Percentiles rank a stretch among this genome's conserved stretches.
Evolutionary conservation across 768 basidiomycete genomes (phyloP).

Genomic region (Sistotremastrum niveocremeum): DNA sequence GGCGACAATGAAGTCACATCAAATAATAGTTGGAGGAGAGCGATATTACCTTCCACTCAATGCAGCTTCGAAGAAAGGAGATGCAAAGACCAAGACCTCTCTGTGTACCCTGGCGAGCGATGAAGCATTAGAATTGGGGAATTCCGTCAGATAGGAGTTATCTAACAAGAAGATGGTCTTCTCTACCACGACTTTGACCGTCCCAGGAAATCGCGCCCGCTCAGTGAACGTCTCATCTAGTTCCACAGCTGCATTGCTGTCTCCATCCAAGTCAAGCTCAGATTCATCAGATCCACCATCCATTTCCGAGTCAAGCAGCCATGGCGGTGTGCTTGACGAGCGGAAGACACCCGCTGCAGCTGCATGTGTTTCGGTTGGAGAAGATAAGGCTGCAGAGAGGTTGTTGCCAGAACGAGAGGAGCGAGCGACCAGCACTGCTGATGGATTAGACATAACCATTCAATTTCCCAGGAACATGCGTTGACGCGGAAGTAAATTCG

Average conservation of each 20-base stretch:
- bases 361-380: conserved; percentile 79
- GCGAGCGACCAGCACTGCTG: conserved; percentile 80
- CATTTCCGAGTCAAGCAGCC: conserved; percentile 56
- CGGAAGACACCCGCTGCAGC: conserved; percentile 77
- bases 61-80: conserved; percentile 90
- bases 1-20: not conserved
- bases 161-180: conserved; percentile 82
- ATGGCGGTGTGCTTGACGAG: conserved; percentile 65
- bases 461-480: too few species aligned
- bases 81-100: conserved; percentile 82
- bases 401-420: conserved; percentile 67
- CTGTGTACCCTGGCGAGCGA: conserved; percentile 61
- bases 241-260: conserved; percentile 55
- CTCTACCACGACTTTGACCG: conserved; percentile 84
- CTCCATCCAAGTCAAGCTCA: conserved; percentile 43
- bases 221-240: conserved; percentile 70
- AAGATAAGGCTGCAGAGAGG: conserved; percentile 68
- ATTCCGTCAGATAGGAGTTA: conserved; percentile 1
- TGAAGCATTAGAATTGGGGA: not conserved
- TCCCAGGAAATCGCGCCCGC: conserved; percentile 58
- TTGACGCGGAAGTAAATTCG: too few species aligned
- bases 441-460: conserved; percentile 58
- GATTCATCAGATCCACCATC: conserved; percentile 46
- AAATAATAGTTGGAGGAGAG: not conserved
- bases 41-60: conserved; percentile 46